Percentiles rank a stretch among this genome's conserved stretches.
Conservation (phyloP, 2,329 filamentous ascomycete genomes). For the Chaetomium globosum region DNA sequence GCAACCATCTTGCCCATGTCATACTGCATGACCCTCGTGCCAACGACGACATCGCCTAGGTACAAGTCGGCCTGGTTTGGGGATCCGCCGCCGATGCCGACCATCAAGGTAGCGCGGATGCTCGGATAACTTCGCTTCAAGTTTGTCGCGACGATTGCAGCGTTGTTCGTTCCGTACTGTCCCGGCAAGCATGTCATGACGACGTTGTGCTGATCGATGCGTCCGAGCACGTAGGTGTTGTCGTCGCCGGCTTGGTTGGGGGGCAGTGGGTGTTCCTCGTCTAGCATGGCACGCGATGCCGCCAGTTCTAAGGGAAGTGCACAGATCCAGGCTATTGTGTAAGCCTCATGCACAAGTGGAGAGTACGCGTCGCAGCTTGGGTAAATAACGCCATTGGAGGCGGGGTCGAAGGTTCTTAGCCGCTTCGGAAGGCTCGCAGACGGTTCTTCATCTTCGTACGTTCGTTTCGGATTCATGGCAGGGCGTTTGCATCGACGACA, state of each 20-base stretch:
- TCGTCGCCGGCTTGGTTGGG: conserved; percentile 21
- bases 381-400: conserved; percentile 18
- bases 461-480: conserved; percentile 24
- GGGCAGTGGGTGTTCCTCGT: conserved; percentile 18
- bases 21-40: conserved; percentile 27
- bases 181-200: conserved; percentile 24
- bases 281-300: conserved; percentile 24
- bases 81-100: conserved; percentile 26
- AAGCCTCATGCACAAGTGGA: conserved; percentile 21
- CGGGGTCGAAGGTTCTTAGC: conserved; percentile 18
- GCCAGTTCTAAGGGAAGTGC: conserved; percentile 22
- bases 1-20: conserved; percentile 23
- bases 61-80: conserved; percentile 22
- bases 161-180: conserved; percentile 26
- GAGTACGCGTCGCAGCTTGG: conserved; percentile 17
- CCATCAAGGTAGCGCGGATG: conserved; percentile 23
- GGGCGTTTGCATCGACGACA: conserved; percentile 21
- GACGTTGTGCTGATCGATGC: conserved; percentile 26
- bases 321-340: conserved; percentile 29
- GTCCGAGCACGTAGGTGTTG: conserved; percentile 26
- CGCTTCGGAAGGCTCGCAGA: conserved; percentile 24
- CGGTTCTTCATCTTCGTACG: conserved; percentile 22
- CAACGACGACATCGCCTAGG: conserved; percentile 26
- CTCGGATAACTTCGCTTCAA: conserved; percentile 23
- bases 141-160: conserved; percentile 26